phyloP scores from a whole-genome alignment of 2,329 filamentous ascomycete species.

The Colletotrichum echinochloae region DNA sequence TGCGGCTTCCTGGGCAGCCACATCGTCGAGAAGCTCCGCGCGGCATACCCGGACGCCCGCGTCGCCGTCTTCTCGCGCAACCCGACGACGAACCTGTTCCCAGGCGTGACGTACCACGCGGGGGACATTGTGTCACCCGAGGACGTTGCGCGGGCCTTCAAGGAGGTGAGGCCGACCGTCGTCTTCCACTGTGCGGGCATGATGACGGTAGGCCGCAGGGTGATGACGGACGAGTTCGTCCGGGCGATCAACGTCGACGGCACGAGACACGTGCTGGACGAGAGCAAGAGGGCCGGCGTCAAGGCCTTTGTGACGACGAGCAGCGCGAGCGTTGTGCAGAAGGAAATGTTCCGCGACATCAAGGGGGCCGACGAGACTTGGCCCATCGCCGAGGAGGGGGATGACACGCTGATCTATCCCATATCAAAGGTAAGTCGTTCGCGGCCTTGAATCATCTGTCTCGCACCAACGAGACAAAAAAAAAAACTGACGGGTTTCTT shows the following conservation, averaged over 20 bases:
- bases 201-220: constrained; percentile 35
- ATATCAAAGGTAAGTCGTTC: constrained; percentile 65
- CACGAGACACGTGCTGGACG: constrained; percentile 68
- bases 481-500: background rate
- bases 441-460: background rate
- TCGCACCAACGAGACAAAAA: background rate
- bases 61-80: constrained; percentile 63
- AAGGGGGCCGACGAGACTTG: constrained; percentile 70
- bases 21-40: constrained; percentile 63
- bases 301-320: constrained; percentile 74
- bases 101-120: constrained; percentile 62
- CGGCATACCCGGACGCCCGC: constrained; percentile 42
- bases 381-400: constrained; percentile 52
- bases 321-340: constrained; percentile 68
- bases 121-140: constrained; percentile 62
- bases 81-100: constrained; percentile 59
- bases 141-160: constrained; percentile 61
- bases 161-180: constrained; percentile 65
- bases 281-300: constrained; percentile 58
- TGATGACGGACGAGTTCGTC: constrained; percentile 55
- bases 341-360: constrained; percentile 70
- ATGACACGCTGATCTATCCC: constrained; percentile 58
- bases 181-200: constrained; percentile 72
- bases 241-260: constrained; percentile 73
- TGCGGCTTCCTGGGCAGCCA: constrained; percentile 67